Conservation (phyloP, 2,329 filamentous ascomycete species). For the Cytospora schulzeri region DNA sequence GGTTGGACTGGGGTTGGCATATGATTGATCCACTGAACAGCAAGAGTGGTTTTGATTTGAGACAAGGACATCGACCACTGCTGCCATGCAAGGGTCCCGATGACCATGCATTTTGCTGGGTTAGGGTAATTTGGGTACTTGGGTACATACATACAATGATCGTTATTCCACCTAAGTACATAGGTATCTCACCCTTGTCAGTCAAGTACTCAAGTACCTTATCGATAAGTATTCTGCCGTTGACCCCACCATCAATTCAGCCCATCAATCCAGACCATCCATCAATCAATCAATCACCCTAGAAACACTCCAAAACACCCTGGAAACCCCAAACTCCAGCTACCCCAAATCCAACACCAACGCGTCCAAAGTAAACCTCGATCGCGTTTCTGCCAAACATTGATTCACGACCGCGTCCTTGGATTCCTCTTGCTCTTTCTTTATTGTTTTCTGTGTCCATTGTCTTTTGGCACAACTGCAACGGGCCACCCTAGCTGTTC, state of each 20-base stretch:
- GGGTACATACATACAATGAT: no score
- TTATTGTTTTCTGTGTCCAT: conserved; percentile 5
- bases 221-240: background rate
- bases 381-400: conserved; percentile 20
- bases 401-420: conserved; percentile 3
- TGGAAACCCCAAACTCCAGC: conserved; percentile 1
- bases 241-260: conserved; percentile 4
- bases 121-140: background rate
- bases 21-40: no score
- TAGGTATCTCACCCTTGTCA: background rate
- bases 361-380: conserved; percentile 21
- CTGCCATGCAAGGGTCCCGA: background rate
- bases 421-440: background rate
- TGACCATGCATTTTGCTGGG: background rate
- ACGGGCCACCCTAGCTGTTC: background rate
- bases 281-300: conserved; percentile 13
- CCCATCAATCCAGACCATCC: background rate
- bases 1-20: no score
- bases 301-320: conserved; percentile 7
- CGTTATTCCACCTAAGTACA: background rate
- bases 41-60: no score
- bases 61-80: background rate
- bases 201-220: background rate
- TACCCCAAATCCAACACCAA: background rate
- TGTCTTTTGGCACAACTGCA: background rate